Evolutionary conservation across 2,329 filamentous ascomycete genomes (phyloP), one percentile per base, ranked within the genome.

Genomic region (Ophiostoma piceae): DNA sequence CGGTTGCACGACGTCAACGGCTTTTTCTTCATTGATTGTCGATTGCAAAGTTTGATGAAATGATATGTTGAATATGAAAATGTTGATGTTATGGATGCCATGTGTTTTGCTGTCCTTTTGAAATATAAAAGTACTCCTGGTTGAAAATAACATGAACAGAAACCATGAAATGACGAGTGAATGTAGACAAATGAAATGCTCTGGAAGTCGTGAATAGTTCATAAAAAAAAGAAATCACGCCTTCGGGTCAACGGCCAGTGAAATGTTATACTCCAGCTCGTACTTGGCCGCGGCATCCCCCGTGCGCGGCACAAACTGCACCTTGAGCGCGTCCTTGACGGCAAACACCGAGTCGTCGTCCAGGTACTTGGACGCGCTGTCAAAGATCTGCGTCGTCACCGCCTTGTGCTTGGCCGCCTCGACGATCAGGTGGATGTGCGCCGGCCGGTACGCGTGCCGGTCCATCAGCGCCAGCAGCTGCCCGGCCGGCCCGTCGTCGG

Each of bases 311-410:
- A 71, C 73, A 72, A 81, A 80, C 19, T 76, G 72, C 5, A 80
- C 76, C 6, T 78, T 73, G 19, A 81, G 73, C 26, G 77, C 77
- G 37, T 79, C 76, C 76, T 81, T 81, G 19, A 81, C 80, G 1
- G 79, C 80, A 73, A 80, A 82, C 0, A 81, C 80, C 0, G 78
- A 75, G 71, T 82, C 80, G 41, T 79, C 77, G n/a, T 73, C 71
- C n/a, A 90, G 79, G 74, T 90, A 88, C 72, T 85, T 81, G 76
- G 86, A 84, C 67, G 82, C 79, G 66, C 82, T 80, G 76, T 90
- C 88, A 76, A 90, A 91, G 68, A 91, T 86, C 75, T 92, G 88
- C 0, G 89, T 91, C 0, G 89, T 90, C 66, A 96, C 84, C 0
- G 88, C 82, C 75, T 87, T 90, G 80, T 89, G 88, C 8, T 84